Evolutionary conservation across 305 asterid species (phyloP), one percentile per base, ranked within the genome.

Genomic region (Nicotiana rustica): DNA sequence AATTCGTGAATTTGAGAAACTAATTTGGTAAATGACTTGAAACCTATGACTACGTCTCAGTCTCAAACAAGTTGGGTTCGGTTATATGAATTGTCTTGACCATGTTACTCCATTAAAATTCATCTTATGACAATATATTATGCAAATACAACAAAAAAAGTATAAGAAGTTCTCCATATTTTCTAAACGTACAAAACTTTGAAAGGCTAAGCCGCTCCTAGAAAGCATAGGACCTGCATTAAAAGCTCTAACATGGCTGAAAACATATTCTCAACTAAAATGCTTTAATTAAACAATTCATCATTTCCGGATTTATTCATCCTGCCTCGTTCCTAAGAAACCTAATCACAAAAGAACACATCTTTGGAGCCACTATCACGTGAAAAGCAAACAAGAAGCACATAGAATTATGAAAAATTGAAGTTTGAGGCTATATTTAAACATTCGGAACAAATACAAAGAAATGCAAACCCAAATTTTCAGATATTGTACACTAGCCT

Each of bases 211-310:
- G 0, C 52, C 4, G 13, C 52, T 44, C 49, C 49, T 41, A 41
- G 12, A 41, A 41, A 41, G 3, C 49, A 41, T 41, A 41, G 3
- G 10, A 41, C 49, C 49, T 6, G 47, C 10, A 41, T 1, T 41
- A 41, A 7, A 41, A 41, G 10, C 1, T 7, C 47, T 41, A 41
- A 41, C 49, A 41, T 41, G 52, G 2, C 13, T 25, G 52, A 44
- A 44, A 44, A 69, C 44, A 44, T 70, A n/a, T 33, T 70, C 57
- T 69, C 57, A 69, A 36, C 77, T 55, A 52, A 69, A 69, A 69
- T 36, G 4, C 55, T n/a, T 10, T 68, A 29, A 36, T 38, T 38
- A 69, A 69, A 41, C n/a, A 69, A 18, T 18, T 10, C n/a, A 70
- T 19, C 10, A 44, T 71, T 0, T 44, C 38, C n/a, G 14, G 78